Base-by-base conservation (phyloP, 164 flowering plant species). In the Nelumbo lutea region DNA sequence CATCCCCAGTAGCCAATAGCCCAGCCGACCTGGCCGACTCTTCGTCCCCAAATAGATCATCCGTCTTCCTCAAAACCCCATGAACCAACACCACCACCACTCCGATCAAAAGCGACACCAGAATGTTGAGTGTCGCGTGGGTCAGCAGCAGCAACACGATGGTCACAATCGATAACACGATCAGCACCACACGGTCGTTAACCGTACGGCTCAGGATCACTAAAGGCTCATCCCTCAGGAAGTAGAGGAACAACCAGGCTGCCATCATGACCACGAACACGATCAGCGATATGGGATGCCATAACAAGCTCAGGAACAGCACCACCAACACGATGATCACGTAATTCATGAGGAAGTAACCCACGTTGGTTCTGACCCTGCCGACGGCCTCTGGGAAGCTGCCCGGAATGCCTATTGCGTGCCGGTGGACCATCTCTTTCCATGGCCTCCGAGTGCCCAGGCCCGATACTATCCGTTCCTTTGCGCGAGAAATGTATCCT, bases 161-260 rank as follows among this genome's bases (percentile, higher is more conserved):
- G 2, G 90, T 87, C 6, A 72, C 59, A 27, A 80, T 47, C 5
- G 76, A 71, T 46, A 89, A 66, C 3, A 70, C 71, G 5, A 46
- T 43, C 46, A 82, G 57, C 38, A 87, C 83, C 10, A 81, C 38
- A 2, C 75, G 76, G 48, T 87, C 87, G 4, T 73, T 76, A 55
- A 89, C 68, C 15, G 14, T 61, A 2, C 64, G 68, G 64, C 82
- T 77, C 4, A 65, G 38, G 1, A 85, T 52, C 39, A 74, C 66
- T 6, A 85, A 44, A 0, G 88, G 85, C 44, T 73, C 79, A 39
- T 86, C 89, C 1, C 88, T 82, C 2, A 79, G 69, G 76, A 89
- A 85, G 66, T 85, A 87, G 39, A 89, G 81, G 78, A 80, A 80
- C 43, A 86, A 42, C 90, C 91, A 87, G 1, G 78, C 82, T 10